Conservation (phyloP, 192 early-diverging fungal species). For the Coemansia sp. region DNA sequence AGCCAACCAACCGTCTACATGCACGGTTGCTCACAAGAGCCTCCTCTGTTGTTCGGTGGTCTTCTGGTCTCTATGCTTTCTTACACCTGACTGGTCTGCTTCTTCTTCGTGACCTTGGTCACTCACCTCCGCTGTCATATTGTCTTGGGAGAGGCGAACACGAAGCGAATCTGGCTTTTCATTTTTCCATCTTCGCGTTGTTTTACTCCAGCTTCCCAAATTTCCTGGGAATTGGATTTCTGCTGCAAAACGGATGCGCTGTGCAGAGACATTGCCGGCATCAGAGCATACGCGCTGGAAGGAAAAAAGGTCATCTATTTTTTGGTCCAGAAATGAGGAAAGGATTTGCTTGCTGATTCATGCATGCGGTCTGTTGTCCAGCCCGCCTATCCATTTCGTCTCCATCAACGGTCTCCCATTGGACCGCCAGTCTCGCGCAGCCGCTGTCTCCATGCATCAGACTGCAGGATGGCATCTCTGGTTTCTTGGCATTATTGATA, state of each 20-base stretch:
- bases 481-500: conserved; percentile 11
- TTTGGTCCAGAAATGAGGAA: conserved; percentile 10
- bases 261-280: background rate
- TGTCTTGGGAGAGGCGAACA: too few relatives aligned
- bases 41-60: too few relatives aligned
- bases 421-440: conserved; percentile 8
- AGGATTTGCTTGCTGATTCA: conserved; percentile 48
- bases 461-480: background rate
- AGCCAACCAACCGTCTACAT: conserved; percentile 49
- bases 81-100: background rate
- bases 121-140: too few relatives aligned
- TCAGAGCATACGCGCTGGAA: background rate
- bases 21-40: background rate
- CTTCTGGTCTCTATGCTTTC: background rate
- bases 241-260: conserved; percentile 6
- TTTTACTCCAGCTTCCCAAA: background rate
- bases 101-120: too few relatives aligned
- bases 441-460: conserved; percentile 2
- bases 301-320: background rate
- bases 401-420: conserved; percentile 1
- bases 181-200: background rate
- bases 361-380: conserved; percentile 46
- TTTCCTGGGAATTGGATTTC: conserved; percentile 4
- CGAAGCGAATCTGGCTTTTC: too few relatives aligned
- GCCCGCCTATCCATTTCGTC: conserved; percentile 22